A percentile compares a stretch with the other conserved stretches of the same genome.
These are phyloP conservation scores for Plicaturopsis crispa DNA, from an alignment of 768 basidiomycete genomes.

Conservation along the genomic window DNA sequence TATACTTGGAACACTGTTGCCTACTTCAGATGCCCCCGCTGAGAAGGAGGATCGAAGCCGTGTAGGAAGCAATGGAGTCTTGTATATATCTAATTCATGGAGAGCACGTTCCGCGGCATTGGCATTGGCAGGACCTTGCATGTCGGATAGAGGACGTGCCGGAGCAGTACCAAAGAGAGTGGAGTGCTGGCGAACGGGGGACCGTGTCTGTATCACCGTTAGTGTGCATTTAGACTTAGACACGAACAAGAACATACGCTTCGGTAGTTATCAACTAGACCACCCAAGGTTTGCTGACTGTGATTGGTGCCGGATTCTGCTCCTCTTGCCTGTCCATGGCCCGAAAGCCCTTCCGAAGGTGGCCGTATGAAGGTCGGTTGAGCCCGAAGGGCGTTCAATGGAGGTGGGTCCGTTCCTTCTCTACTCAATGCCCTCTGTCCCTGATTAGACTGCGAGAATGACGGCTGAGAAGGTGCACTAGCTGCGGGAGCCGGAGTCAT, in stretches of 20 bases:
- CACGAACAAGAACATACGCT: constrained; percentile 4
- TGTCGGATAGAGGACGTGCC: no score
- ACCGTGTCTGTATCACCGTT: constrained; percentile 39
- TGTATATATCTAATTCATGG: constrained; percentile 70
- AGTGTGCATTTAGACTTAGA: no score
- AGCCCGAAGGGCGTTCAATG: constrained; percentile 49
- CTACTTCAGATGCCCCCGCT: constrained; percentile 24
- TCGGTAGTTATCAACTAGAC: neutral
- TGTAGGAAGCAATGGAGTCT: constrained; percentile 72
- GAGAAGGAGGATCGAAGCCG: constrained; percentile 31
- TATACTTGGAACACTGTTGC: constrained; percentile 47
- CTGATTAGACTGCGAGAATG: no score
- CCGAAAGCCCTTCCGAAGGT: constrained; percentile 28
- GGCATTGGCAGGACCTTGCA: constrained; percentile 22
- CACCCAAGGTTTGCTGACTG: no score
- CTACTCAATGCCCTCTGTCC: no score
- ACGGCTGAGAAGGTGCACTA: no score
- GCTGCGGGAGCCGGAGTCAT: no score
- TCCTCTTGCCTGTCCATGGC: no score
- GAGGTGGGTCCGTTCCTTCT: constrained; percentile 66
- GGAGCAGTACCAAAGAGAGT: constrained; percentile 38
- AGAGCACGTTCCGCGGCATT: constrained; percentile 61
- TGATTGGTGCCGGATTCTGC: no score
- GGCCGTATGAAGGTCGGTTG: constrained; percentile 68
- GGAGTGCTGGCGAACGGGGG: constrained; percentile 47